Percentiles rank a stretch among this genome's conserved stretches.
phyloP scores from a whole-genome alignment of 116 monocot genomes.

The Iris pallida region DNA sequence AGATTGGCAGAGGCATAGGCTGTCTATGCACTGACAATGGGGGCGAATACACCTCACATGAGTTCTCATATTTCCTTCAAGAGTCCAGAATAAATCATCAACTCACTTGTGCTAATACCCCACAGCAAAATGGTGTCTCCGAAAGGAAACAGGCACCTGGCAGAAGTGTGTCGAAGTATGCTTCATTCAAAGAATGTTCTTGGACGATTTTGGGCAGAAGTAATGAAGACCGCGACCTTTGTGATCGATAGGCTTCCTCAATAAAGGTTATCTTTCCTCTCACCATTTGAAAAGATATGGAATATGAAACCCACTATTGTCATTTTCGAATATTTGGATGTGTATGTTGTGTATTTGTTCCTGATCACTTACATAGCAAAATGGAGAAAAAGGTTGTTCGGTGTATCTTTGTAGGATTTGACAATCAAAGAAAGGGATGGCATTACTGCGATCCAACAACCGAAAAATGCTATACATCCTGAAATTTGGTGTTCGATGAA shows the following conservation, averaged over 20 bases:
- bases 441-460: background rate
- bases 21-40: background rate
- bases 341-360: background rate
- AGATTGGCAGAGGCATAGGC: background rate
- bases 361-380: background rate
- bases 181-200: background rate
- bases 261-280: background rate
- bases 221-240: background rate
- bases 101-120: background rate
- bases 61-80: background rate
- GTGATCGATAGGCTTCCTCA: background rate
- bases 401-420: background rate
- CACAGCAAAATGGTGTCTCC: background rate
- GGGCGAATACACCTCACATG: background rate
- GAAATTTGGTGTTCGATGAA: background rate
- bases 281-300: background rate
- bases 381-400: background rate
- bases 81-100: background rate
- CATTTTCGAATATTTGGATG: background rate
- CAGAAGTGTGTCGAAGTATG: background rate
- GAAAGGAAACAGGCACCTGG: background rate
- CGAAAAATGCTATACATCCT: background rate
- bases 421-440: background rate
- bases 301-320: background rate
- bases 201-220: background rate